phyloP scores from a whole-genome alignment of 176 grass and related monocot species.

The Juncus effusus region DNA sequence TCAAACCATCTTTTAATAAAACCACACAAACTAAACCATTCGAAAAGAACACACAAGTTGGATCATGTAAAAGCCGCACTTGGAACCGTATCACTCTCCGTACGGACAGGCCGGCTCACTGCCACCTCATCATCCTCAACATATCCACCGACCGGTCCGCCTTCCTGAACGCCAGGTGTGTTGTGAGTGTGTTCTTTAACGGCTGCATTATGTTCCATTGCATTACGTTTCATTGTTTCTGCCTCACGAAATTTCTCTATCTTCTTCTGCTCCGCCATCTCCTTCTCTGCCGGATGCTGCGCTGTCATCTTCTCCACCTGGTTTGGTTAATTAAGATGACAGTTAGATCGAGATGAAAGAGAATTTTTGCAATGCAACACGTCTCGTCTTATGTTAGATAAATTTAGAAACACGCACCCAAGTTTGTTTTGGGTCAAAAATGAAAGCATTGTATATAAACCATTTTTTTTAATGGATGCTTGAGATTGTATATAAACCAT shows the following conservation, averaged over 20 bases:
- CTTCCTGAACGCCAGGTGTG: neutral
- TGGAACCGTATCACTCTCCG: neutral
- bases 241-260: constrained; percentile 4
- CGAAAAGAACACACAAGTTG: neutral
- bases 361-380: no score
- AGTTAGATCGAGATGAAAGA: no score
- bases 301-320: constrained; percentile 16
- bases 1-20: no score
- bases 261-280: constrained; percentile 27
- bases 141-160: neutral
- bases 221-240: constrained; percentile 1
- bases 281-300: constrained; percentile 20
- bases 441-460: no score
- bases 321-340: no score
- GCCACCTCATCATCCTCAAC: neutral
- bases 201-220: constrained; percentile 7
- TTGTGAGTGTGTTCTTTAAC: neutral
- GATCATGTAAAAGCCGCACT: constrained; percentile 1
- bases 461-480: no score
- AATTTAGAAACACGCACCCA: no score
- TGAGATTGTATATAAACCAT: no score
- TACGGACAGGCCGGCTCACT: neutral
- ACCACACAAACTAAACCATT: no score
- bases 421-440: no score
- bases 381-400: no score